Conservation (phyloP, 192 early-diverging fungal species). For the Ambispora gerdemannii region DNA sequence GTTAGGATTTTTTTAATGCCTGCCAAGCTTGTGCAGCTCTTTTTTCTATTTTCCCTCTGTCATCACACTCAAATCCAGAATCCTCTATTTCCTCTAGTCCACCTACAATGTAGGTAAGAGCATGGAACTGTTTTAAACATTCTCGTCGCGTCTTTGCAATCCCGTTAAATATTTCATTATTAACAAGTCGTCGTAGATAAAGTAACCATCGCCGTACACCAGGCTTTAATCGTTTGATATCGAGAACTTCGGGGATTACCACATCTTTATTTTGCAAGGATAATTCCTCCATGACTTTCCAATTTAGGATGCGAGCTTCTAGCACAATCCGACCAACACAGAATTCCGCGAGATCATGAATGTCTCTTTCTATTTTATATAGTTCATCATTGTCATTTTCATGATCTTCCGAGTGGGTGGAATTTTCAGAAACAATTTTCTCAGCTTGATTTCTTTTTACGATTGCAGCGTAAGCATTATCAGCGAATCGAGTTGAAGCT, state of each 20-base stretch:
- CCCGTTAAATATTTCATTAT: background rate
- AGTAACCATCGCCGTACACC: background rate
- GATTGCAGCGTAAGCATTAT: constrained; percentile 2
- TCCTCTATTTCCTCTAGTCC: background rate
- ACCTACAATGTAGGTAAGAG: background rate
- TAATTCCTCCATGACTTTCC: constrained; percentile 23
- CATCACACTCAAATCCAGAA: background rate
- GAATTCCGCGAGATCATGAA: constrained; percentile 29
- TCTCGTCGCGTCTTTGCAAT: constrained; percentile 1
- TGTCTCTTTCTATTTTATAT: background rate
- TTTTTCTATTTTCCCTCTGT: background rate
- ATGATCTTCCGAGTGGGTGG: background rate
- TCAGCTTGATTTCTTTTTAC: background rate
- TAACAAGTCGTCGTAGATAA: constrained; percentile 19
- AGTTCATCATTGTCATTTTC: background rate
- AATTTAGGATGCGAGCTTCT: constrained; percentile 16
- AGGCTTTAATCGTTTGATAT: constrained; percentile 9
- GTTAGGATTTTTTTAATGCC: constrained; percentile 15
- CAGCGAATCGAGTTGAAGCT: constrained; percentile 16
- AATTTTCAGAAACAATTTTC: background rate
- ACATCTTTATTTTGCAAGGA: background rate
- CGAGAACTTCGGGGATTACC: constrained; percentile 8
- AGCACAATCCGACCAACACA: constrained; percentile 31
- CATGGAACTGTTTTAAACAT: constrained; percentile 15
- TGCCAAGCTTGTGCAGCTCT: constrained; percentile 18